Evolutionary conservation across 73 alveolate species (phyloP).

Genomic region (Stentor coeruleus): DNA sequence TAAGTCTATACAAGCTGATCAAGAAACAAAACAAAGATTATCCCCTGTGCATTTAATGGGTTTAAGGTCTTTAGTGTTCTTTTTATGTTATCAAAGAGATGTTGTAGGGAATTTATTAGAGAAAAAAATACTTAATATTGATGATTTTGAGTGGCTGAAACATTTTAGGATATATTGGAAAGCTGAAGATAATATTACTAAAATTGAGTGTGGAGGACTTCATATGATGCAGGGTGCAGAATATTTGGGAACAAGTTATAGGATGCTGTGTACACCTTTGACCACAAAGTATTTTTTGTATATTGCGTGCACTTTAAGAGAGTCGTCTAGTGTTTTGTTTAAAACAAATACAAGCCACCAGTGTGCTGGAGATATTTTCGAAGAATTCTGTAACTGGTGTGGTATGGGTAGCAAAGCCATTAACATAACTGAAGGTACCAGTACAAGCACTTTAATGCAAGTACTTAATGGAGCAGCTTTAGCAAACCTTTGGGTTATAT

Average conservation of each 20-base stretch:
- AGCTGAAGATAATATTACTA: slow-evolving; percentile 49
- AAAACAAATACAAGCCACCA: slow-evolving; percentile 38
- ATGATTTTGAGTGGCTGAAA: slow-evolving; percentile 63
- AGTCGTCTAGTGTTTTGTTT: slow-evolving; percentile 53
- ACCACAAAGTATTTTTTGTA: slow-evolving; percentile 61
- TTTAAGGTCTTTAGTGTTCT: slow-evolving; percentile 41
- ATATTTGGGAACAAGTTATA: slow-evolving; percentile 45
- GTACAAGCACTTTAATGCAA: slow-evolving; percentile 40
- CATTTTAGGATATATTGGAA: slow-evolving; percentile 56
- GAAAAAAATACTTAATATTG: slow-evolving; percentile 28
- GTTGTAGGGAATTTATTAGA: slow-evolving; percentile 40
- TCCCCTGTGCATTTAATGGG: slow-evolving; percentile 40
- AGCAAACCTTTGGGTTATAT: slow-evolving; percentile 50
- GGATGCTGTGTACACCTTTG: slow-evolving; percentile 52
- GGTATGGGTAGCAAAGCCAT: slow-evolving; percentile 42
- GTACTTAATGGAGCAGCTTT: slow-evolving; percentile 67
- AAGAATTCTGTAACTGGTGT: slow-evolving; percentile 49
- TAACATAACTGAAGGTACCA: slow-evolving; percentile 28
- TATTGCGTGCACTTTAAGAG: slow-evolving; percentile 56
- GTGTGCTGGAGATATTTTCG: slow-evolving; percentile 50
- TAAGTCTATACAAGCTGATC: slow-evolving; percentile 30
- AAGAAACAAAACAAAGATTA: slow-evolving; percentile 25
- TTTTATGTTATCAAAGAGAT: slow-evolving; percentile 50
- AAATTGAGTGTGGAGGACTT: slow-evolving; percentile 67
- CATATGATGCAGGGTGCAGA: slow-evolving; percentile 44